These are phyloP conservation scores for Colletotrichum sp. DNA, from an alignment of 2,329 filamentous ascomycete genomes.

Conservation along the genomic window DNA sequence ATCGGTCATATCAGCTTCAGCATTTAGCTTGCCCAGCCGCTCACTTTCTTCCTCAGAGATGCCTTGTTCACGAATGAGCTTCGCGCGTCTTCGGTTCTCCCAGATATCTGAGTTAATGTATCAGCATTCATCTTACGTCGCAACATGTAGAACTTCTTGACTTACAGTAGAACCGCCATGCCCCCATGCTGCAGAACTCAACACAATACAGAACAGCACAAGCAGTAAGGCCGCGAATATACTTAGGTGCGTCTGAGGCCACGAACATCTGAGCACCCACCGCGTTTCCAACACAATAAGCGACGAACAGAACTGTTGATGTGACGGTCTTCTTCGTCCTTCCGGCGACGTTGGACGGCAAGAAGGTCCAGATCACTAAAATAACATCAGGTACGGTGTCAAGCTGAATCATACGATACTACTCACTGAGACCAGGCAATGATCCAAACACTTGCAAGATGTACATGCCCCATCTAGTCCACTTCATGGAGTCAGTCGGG, in stretches of 20 bases:
- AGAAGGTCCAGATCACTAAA: constrained; percentile 36
- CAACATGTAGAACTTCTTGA: not conserved
- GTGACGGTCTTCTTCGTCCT: constrained; percentile 36
- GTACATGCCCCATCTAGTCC: constrained; percentile 37
- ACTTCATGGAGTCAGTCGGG: constrained; percentile 27
- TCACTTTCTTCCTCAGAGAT: constrained; percentile 26
- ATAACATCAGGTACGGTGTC: not conserved
- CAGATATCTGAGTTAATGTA: not conserved
- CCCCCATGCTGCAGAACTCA: constrained; percentile 27
- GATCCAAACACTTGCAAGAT: constrained; percentile 31
- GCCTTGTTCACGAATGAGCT: not conserved
- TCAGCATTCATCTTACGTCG: not conserved
- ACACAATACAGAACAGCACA: constrained; percentile 28
- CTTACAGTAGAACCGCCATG: constrained; percentile 31
- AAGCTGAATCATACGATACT: not conserved
- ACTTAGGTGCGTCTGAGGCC: constrained; percentile 21
- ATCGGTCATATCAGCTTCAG: constrained; percentile 29
- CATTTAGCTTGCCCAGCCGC: constrained; percentile 28
- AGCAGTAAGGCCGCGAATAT: constrained; percentile 23
- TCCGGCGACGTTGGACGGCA: constrained; percentile 42
- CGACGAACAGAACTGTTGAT: constrained; percentile 26
- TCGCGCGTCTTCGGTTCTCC: not conserved
- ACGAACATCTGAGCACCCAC: constrained; percentile 23
- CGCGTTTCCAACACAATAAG: constrained; percentile 27
- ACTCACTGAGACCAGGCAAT: constrained; percentile 28